Base-by-base conservation (phyloP, 495 filamentous ascomycete species). In the Mycothermus thermophilus region DNA sequence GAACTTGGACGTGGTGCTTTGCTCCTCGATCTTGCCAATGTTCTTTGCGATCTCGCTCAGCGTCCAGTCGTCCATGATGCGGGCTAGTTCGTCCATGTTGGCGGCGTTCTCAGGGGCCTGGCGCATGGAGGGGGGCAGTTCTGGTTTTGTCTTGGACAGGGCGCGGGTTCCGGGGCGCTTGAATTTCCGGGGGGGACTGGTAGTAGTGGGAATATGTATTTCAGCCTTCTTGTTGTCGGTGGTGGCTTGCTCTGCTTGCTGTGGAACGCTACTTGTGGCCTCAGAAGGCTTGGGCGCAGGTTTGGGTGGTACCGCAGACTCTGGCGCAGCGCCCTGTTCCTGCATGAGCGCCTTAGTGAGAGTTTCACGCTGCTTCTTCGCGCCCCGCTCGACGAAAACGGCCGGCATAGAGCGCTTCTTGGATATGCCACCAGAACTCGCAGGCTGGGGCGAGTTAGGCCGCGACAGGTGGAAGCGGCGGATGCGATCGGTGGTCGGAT, bases 381-480 rank as follows among this genome's bases (percentile, higher is more conserved):
- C 45, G 20, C 46, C 55, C 4, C 66, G 54, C 42, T 72, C 68
- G 8, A 72, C 48, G 34, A 72, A 72, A 6, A 69, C 40, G 5
- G 64, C 55, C 5, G 63, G 41, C 1, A 43, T 49, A 22, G 48
- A 36, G 30, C 57, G 55, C 35, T 63, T 64, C 48, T 56, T 59
- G 14, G 53, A 44, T n/a, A 50, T 30, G 14, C 51, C 50, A 35
- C 32, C 18, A 30, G n/a, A n/a, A n/a, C n/a, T n/a, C n/a, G 37
- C 16, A 30, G 34, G 35, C 32, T 39, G 39, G 32, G 43, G 31
- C 48, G 47, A 14, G 46, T 41, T 17, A 51, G 48, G 24, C 39
- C 55, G 45, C 44, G 54, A 67, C 37, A 72, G 50, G 52, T 70
- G 67, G 34, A 71, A 72, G 29, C 61, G 52, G 16, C 54, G 54